phyloP scores from a whole-genome alignment of 306 rosid genomes.

The Luffa acutangula region DNA sequence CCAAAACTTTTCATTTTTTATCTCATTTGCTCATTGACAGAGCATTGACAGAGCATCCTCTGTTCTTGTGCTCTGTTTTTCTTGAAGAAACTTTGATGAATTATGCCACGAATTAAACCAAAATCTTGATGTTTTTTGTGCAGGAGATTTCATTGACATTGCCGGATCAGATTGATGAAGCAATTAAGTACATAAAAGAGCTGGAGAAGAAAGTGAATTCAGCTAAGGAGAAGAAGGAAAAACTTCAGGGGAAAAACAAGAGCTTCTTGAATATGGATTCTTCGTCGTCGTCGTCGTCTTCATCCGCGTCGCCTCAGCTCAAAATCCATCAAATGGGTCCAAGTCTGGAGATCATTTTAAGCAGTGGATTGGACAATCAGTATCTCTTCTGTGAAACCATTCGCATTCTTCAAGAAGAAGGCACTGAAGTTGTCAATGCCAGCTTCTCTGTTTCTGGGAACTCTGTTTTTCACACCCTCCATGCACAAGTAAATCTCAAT shows the following conservation, averaged over 20 bases:
- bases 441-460: slow-evolving; percentile 34
- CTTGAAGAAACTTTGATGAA: neutral
- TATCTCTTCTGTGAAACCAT: slow-evolving; percentile 46
- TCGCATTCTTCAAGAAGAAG: slow-evolving; percentile 54
- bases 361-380: slow-evolving; percentile 29
- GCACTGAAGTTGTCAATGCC: slow-evolving; percentile 31
- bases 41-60: neutral
- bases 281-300: neutral
- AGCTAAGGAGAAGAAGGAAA: slow-evolving; percentile 35
- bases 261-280: slow-evolving; percentile 18
- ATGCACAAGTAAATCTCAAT: slow-evolving; percentile 47
- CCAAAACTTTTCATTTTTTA: neutral
- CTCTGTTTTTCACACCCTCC: slow-evolving; percentile 40
- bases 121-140: neutral
- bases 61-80: neutral
- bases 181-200: slow-evolving; percentile 51
- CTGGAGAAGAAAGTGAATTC: slow-evolving; percentile 46
- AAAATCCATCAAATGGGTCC: slow-evolving; percentile 48
- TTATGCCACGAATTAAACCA: neutral
- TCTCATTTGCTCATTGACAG: neutral
- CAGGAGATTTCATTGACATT: slow-evolving; percentile 15
- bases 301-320: slow-evolving; percentile 29
- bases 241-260: slow-evolving; percentile 24
- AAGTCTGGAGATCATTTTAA: slow-evolving; percentile 36
- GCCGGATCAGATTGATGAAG: slow-evolving; percentile 63